These are phyloP conservation scores for Xanthoconium separans DNA, from an alignment of 1,284 basidiomycete genomes.

Conservation along the genomic window DNA sequence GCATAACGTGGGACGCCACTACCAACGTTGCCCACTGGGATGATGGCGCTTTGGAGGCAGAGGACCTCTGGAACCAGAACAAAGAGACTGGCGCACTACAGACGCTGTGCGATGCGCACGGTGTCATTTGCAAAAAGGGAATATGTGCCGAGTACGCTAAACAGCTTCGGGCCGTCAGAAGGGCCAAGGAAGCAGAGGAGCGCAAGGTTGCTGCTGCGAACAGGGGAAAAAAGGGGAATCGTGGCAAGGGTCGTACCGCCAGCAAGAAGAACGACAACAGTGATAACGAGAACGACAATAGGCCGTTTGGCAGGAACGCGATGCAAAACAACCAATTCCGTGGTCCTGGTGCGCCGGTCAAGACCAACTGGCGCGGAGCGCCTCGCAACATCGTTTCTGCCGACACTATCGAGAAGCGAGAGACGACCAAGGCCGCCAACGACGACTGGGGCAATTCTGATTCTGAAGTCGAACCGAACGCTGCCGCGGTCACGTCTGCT, in stretches of 20 bases:
- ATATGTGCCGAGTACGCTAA: conserved; percentile 42
- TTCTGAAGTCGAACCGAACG: conserved; percentile 9
- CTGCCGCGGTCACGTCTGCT: neutral
- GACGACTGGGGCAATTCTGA: conserved; percentile 25
- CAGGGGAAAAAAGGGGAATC: conserved; percentile 22
- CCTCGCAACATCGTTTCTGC: conserved; percentile 29
- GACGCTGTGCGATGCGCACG: conserved; percentile 39
- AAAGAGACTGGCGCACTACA: conserved; percentile 13
- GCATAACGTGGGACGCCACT: conserved; percentile 12
- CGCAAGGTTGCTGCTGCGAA: conserved; percentile 16
- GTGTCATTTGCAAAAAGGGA: conserved; percentile 43
- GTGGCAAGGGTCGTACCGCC: conserved; percentile 5
- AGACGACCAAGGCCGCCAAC: conserved; percentile 14
- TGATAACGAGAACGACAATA: neutral
- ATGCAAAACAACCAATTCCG: conserved; percentile 26
- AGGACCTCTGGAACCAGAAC: conserved; percentile 18
- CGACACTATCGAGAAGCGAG: conserved; percentile 26
- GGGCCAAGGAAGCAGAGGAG: conserved; percentile 19
- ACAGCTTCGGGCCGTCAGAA: conserved; percentile 33
- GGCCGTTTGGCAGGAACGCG: neutral
- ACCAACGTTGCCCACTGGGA: neutral
- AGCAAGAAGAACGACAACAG: conserved; percentile 11
- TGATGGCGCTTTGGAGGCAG: conserved; percentile 18
- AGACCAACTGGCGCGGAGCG: conserved; percentile 31
- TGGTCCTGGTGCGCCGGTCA: conserved; percentile 35